Base-by-base conservation (phyloP, 2,329 filamentous ascomycete genomes). In the Mycogone perniciosa region DNA sequence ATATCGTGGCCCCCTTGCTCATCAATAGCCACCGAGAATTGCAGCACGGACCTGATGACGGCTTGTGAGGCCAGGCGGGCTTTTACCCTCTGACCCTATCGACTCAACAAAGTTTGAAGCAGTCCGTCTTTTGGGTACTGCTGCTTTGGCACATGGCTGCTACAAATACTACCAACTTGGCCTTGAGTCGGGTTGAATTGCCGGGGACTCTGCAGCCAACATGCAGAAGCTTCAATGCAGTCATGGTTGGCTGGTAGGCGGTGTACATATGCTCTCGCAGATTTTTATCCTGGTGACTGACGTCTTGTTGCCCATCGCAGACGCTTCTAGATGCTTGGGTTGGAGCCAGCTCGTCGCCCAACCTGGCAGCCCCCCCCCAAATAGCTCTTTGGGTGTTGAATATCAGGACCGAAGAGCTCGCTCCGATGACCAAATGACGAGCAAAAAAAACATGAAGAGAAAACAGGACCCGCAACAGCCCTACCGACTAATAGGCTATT, bases 301-400 rank as follows among this genome's bases (percentile, higher is more conserved):
- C 49, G 44, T 51, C 49, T 51, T 51, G 6, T 26, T 30, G 7
- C 38, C 45, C 40, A 34, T 48, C 44, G 44, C 48, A 31, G 46
- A 52, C 44, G 50, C 44, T 52, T 47, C 45, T 44, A 48, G 44
- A 52, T 35, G 45, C 40, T 51, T 29, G 44, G 42, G 50, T 40
- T 51, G 44, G 50, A 44, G 33, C 48, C 48, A 50, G 40, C 50
- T 51, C 43, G 31, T 41, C 40, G 31, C 20, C 49, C 49, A 51
- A 51, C 49, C n/a, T 35, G 9, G n/a, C 20, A 13, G 34, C 5
- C 48, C 47, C 33, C 30, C 39, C 33, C 10, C 33, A 46, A 34
- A 29, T 38, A 46, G 37, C 31, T 20, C 30, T 38, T n/a, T 33
- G 44, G 26, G 31, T 20, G 33, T 13, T 33, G 26, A 35, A 44